Evolutionary conservation across 805 yeast genomes (phyloP).

Genomic region (Saccharomyces jurei): DNA sequence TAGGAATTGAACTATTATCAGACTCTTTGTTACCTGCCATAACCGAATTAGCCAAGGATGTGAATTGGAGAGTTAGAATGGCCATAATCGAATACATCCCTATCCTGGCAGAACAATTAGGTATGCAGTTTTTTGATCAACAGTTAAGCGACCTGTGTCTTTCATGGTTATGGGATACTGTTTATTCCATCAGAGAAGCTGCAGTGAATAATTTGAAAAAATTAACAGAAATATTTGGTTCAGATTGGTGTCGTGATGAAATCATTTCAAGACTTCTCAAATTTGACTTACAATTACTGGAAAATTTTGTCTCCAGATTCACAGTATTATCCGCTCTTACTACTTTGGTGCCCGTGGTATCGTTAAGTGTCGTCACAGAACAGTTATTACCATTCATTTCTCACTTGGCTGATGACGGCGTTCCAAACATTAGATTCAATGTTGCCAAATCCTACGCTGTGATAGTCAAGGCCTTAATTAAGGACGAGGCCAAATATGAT

Average conservation of each 20-base stretch:
- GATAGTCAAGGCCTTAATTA: slow-evolving; percentile 46
- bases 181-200: slow-evolving; percentile 92
- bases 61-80: slow-evolving; percentile 94
- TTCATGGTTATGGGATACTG: slow-evolving; percentile 99
- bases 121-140: slow-evolving; percentile 86
- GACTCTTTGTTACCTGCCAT: slow-evolving; percentile 91
- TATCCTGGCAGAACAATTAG: slow-evolving; percentile 84
- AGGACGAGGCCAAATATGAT: slow-evolving; percentile 20
- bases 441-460: slow-evolving; percentile 76
- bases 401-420: slow-evolving; percentile 65
- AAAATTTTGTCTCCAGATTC: slow-evolving; percentile 82
- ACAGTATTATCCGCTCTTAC: slow-evolving; percentile 85
- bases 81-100: slow-evolving; percentile 97
- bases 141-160: slow-evolving; percentile 84
- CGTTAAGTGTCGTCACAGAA: slow-evolving; percentile 44
- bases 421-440: slow-evolving; percentile 92
- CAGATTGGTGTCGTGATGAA: slow-evolving; percentile 84
- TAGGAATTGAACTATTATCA: slow-evolving; percentile 82
- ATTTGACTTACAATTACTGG: slow-evolving; percentile 32
- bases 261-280: slow-evolving; percentile 68
- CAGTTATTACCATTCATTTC: slow-evolving; percentile 75
- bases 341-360: slow-evolving; percentile 68
- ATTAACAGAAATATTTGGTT: slow-evolving; percentile 80
- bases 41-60: slow-evolving; percentile 90
- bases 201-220: slow-evolving; percentile 79